phyloP scores from a whole-genome alignment of 2,329 filamentous ascomycete genomes.

The Neofusicoccum ribis region DNA sequence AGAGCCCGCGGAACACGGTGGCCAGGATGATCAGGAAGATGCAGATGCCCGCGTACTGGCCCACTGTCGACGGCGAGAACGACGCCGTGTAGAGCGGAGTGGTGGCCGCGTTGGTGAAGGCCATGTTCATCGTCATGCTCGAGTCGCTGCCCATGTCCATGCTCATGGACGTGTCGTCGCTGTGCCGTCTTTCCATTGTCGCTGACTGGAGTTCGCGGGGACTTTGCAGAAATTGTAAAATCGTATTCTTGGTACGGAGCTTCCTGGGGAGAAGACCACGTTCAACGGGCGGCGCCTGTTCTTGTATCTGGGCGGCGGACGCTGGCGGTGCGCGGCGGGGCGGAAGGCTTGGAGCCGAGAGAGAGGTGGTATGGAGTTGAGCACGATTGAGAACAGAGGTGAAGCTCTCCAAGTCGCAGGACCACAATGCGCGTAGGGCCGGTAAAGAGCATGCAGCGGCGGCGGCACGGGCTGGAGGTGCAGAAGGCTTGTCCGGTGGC shows the following conservation, averaged over 20 bases:
- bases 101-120: constrained; percentile 64
- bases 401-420: background rate
- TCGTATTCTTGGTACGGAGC: background rate
- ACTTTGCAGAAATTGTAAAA: background rate
- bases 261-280: background rate
- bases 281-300: background rate
- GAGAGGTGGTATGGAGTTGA: background rate
- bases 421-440: background rate
- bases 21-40: constrained; percentile 84
- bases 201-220: background rate
- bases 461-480: background rate
- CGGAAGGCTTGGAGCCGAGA: background rate
- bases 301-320: background rate
- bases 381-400: background rate
- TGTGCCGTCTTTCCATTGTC: constrained; percentile 13
- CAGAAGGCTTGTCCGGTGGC: background rate
- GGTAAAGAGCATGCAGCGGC: background rate
- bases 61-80: constrained; percentile 73
- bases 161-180: background rate
- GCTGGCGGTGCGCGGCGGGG: background rate
- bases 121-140: constrained; percentile 51
- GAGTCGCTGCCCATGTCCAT: constrained; percentile 22
- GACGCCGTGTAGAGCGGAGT: constrained; percentile 66
- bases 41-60: constrained; percentile 82
- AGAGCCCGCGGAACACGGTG: constrained; percentile 66